Percentiles rank a stretch among this genome's conserved stretches.
Conservation (phyloP, 805 yeast species). For the Yueomyces sinensis region DNA sequence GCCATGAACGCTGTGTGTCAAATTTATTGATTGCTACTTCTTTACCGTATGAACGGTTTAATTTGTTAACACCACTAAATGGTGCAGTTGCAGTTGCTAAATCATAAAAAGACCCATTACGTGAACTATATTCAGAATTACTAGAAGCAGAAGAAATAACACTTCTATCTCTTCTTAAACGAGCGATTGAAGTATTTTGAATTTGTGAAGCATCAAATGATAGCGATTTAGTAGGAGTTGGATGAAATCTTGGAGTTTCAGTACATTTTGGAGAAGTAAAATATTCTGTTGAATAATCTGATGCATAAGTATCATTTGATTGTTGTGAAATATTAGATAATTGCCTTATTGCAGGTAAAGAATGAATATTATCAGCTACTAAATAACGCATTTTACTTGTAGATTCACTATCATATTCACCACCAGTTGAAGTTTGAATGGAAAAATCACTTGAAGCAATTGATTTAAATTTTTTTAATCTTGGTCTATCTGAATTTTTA, state of each 20-base stretch:
- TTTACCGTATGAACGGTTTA: slow-evolving; percentile 5
- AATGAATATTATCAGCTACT: background rate
- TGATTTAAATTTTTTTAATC: slow-evolving; percentile 16
- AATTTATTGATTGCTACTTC: slow-evolving; percentile 12
- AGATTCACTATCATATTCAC: slow-evolving; percentile 15
- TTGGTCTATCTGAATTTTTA: slow-evolving; percentile 4
- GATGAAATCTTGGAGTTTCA: slow-evolving; percentile 4
- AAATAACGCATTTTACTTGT: slow-evolving; percentile 1
- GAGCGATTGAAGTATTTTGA: slow-evolving; percentile 7
- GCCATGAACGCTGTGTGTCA: slow-evolving; percentile 10
- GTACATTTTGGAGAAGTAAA: slow-evolving; percentile 4
- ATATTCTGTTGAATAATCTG: slow-evolving; percentile 35
- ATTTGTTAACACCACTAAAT: slow-evolving; percentile 3
- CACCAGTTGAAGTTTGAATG: slow-evolving; percentile 18
- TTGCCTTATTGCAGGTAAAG: slow-evolving; percentile 26
- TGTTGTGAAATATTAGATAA: slow-evolving; percentile 36
- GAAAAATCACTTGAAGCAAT: slow-evolving; percentile 16
- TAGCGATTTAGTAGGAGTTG: background rate
- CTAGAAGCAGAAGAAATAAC: slow-evolving; percentile 27
- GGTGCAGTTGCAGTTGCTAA: slow-evolving; percentile 23
- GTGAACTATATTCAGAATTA: slow-evolving; percentile 27
- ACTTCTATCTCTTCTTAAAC: slow-evolving; percentile 24
- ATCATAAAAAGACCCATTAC: slow-evolving; percentile 29
- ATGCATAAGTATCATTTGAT: slow-evolving; percentile 33
- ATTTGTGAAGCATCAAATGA: background rate